Percentiles rank a stretch among this genome's conserved stretches.
phyloP scores from a whole-genome alignment of 164 flowering plant genomes.

The Akebia trifoliata region DNA sequence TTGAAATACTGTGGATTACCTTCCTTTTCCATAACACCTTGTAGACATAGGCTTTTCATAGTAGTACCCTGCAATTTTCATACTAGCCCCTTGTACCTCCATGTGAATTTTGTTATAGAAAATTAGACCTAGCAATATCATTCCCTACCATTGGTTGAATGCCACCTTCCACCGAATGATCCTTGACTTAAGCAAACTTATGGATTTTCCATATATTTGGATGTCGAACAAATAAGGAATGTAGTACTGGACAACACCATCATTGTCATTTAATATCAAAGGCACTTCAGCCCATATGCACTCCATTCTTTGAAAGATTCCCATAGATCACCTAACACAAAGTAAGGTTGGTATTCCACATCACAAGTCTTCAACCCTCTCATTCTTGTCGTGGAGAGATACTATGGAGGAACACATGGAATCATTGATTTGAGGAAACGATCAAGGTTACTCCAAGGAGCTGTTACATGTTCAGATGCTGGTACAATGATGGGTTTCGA shows the following conservation, averaged over 20 bases:
- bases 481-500: slow-evolving; percentile 13
- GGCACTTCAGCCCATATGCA: slow-evolving; percentile 76
- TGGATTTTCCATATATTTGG: slow-evolving; percentile 45
- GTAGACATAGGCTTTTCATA: too few relatives aligned
- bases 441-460: slow-evolving; percentile 39
- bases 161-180: too few relatives aligned
- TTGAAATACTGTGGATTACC: too few relatives aligned
- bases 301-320: slow-evolving; percentile 73
- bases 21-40: too few relatives aligned
- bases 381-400: slow-evolving; percentile 44
- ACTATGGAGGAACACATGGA: slow-evolving; percentile 54
- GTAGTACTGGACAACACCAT: slow-evolving; percentile 57
- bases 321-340: slow-evolving; percentile 60
- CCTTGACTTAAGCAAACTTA: slow-evolving; percentile 39
- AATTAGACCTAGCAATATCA: too few relatives aligned
- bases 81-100: too few relatives aligned
- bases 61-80: too few relatives aligned
- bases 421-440: slow-evolving; percentile 50
- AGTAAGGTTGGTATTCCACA: slow-evolving; percentile 40
- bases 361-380: slow-evolving; percentile 33
- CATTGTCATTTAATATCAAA: slow-evolving; percentile 45
- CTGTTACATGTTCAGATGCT: neutral
- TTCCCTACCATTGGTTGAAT: too few relatives aligned
- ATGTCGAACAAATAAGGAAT: slow-evolving; percentile 65
- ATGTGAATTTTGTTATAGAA: too few relatives aligned